phyloP scores from a whole-genome alignment of 768 basidiomycete genomes.

The Trametes villosa region DNA sequence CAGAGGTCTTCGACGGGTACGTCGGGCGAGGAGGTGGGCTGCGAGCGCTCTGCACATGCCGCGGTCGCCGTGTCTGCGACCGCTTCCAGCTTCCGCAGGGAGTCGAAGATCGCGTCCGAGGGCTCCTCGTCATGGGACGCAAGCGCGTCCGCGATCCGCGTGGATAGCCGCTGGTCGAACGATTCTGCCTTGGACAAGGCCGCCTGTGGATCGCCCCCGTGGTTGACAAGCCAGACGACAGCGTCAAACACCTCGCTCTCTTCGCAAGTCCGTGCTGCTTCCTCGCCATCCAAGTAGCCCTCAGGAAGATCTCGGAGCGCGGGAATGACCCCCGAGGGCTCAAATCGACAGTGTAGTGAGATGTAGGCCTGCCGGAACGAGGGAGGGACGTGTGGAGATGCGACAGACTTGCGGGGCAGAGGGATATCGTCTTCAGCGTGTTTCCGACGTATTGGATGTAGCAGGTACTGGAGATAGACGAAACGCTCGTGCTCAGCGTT shows the following conservation, averaged over 20 bases:
- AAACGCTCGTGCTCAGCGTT: conserved; percentile 60
- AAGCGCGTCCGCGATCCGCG: conserved; percentile 47
- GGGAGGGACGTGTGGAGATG: conserved; percentile 52
- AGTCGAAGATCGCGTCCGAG: conserved; percentile 22
- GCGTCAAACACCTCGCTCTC: conserved; percentile 68
- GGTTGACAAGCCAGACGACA: conserved; percentile 79
- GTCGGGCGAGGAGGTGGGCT: conserved; percentile 41
- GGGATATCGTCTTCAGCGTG: conserved; percentile 47
- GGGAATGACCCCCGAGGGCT: conserved; percentile 64
- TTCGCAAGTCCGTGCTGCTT: conserved; percentile 69
- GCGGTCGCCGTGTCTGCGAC: conserved; percentile 64
- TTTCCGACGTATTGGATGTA: conserved; percentile 51
- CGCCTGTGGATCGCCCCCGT: conserved; percentile 59
- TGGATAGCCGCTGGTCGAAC: conserved; percentile 57
- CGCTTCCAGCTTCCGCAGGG: conserved; percentile 56
- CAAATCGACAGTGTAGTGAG: conserved; percentile 70
- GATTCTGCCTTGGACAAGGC: conserved; percentile 70
- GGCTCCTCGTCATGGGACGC: conserved; percentile 18
- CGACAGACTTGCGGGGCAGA: conserved; percentile 29
- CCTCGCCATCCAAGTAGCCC: conserved; percentile 57
- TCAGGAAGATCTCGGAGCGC: conserved; percentile 60
- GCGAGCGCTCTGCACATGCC: conserved; percentile 74
- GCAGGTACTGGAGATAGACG: conserved; percentile 75
- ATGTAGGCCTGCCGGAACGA: conserved; percentile 66
- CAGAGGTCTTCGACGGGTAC: conserved; percentile 81